phyloP scores from a whole-genome alignment of 2,329 filamentous ascomycete species.

The Xenoacremonium recifei region DNA sequence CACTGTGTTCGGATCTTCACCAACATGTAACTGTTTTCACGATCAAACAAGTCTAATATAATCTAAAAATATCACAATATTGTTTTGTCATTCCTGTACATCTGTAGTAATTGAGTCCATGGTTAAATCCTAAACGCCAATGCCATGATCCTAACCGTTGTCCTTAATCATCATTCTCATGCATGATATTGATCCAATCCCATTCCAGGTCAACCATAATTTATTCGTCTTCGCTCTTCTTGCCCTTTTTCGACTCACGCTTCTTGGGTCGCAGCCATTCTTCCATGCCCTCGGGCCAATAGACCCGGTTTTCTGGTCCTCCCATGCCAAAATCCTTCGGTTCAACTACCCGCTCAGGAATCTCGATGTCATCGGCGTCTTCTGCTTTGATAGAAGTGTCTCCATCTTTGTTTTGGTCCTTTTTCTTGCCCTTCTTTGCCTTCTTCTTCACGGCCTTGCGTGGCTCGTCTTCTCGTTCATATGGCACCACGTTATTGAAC shows the following conservation, averaged over 20 bases:
- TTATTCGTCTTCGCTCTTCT: constrained; percentile 30
- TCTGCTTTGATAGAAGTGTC: constrained; percentile 14
- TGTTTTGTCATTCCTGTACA: too few species aligned
- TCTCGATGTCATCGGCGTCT: constrained; percentile 39
- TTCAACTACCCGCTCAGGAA: constrained; percentile 47
- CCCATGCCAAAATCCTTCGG: constrained; percentile 82
- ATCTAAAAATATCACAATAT: too few species aligned
- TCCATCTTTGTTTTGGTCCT: constrained; percentile 29
- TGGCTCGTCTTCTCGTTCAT: constrained; percentile 72
- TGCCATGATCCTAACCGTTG: too few species aligned
- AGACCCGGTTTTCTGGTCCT: constrained; percentile 76
- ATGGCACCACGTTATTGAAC: constrained; percentile 75
- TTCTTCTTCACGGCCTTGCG: constrained; percentile 46
- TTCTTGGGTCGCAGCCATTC: constrained; percentile 86
- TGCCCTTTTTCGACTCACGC: constrained; percentile 54
- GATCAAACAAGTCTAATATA: too few species aligned
- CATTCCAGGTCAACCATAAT: too few species aligned
- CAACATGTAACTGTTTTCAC: too few species aligned
- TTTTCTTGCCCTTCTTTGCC: constrained; percentile 36
- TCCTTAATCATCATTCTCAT: too few species aligned
- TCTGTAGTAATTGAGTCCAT: too few species aligned
- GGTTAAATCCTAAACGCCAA: too few species aligned
- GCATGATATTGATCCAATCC: too few species aligned
- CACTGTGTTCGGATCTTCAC: too few species aligned
- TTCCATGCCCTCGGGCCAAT: constrained; percentile 88